Conservation (phyloP, 805 yeast genomes). For the Ogataea salicorniae region DNA sequence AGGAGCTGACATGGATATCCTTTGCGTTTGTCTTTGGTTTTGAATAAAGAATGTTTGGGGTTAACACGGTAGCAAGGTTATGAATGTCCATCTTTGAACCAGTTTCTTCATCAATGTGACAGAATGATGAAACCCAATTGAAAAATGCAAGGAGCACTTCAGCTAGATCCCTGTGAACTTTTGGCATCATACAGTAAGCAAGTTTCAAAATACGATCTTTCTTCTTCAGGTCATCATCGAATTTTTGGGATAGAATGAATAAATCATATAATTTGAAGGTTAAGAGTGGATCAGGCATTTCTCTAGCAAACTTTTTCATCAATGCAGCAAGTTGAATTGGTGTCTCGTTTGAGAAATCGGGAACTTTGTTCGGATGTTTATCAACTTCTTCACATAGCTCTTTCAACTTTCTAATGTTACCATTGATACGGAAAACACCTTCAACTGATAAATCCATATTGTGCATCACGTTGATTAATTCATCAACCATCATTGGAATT, state of each 20-base stretch:
- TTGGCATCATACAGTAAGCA: slow-evolving; percentile 74
- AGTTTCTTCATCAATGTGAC: slow-evolving; percentile 83
- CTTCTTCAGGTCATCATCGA: slow-evolving; percentile 35
- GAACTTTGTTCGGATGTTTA: slow-evolving; percentile 61
- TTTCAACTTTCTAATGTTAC: slow-evolving; percentile 79
- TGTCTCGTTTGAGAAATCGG: slow-evolving; percentile 64
- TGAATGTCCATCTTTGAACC: slow-evolving; percentile 96
- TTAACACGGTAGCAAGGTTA: slow-evolving; percentile 89
- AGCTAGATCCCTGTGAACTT: slow-evolving; percentile 72
- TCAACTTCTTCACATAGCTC: slow-evolving; percentile 73
- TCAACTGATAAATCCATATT: slow-evolving; percentile 94
- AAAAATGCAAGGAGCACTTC: slow-evolving; percentile 84
- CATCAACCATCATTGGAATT: slow-evolving; percentile 85
- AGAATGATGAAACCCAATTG: slow-evolving; percentile 94
- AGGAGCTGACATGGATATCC: slow-evolving; percentile 15
- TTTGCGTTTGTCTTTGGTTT: slow-evolving; percentile 34
- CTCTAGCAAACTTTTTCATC: slow-evolving; percentile 85
- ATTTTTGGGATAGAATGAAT: slow-evolving; percentile 69
- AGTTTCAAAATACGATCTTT: slow-evolving; percentile 54
- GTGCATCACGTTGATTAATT: slow-evolving; percentile 72
- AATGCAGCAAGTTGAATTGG: slow-evolving; percentile 92
- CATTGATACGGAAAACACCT: slow-evolving; percentile 94
- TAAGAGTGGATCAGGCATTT: slow-evolving; percentile 85
- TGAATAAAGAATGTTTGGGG: slow-evolving; percentile 82
- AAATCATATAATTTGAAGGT: slow-evolving; percentile 69